A percentile compares a stretch with the other conserved stretches of the same genome.
phyloP scores from a whole-genome alignment of 768 basidiomycete genomes.

The Boletus fagicola region DNA sequence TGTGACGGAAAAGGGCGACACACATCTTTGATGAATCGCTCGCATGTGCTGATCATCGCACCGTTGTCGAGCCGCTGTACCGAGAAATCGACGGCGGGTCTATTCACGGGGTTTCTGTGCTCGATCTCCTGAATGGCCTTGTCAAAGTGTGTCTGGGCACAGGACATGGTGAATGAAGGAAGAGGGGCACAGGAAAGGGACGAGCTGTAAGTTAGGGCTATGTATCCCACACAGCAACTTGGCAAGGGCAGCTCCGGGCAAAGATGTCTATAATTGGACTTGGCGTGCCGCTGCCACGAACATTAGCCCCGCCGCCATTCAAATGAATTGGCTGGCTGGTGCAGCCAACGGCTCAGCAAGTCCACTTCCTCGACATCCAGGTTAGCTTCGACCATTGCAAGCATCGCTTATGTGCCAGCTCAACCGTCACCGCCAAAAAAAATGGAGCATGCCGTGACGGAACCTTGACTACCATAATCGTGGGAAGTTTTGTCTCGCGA shows the following conservation, averaged over 20 bases:
- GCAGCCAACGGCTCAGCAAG: not conserved
- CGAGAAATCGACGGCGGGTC: conserved; percentile 20
- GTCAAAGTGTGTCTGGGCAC: conserved; percentile 22
- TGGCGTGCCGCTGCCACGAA: not conserved
- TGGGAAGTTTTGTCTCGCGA: conserved; percentile 11
- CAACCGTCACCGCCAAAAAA: not conserved
- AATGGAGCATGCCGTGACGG: not conserved
- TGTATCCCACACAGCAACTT: conserved; percentile 10
- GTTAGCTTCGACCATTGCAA: not conserved
- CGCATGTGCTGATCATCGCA: conserved; percentile 23
- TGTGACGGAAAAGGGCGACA: conserved; percentile 7
- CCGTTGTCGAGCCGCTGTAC: conserved; percentile 28
- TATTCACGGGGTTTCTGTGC: conserved; percentile 26
- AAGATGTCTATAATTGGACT: conserved; percentile 19
- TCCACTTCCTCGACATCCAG: not conserved
- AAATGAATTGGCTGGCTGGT: not conserved
- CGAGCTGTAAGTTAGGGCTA: not conserved
- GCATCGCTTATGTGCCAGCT: conserved; percentile 6
- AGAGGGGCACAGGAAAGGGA: conserved; percentile 9
- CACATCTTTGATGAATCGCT: conserved; percentile 28
- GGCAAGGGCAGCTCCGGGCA: not conserved
- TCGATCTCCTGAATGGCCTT: conserved; percentile 32
- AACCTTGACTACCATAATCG: not conserved
- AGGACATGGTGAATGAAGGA: conserved; percentile 21
- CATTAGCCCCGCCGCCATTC: not conserved